Base-by-base conservation (phyloP, 257 asterid species). In the Anisodus acutangulus region DNA sequence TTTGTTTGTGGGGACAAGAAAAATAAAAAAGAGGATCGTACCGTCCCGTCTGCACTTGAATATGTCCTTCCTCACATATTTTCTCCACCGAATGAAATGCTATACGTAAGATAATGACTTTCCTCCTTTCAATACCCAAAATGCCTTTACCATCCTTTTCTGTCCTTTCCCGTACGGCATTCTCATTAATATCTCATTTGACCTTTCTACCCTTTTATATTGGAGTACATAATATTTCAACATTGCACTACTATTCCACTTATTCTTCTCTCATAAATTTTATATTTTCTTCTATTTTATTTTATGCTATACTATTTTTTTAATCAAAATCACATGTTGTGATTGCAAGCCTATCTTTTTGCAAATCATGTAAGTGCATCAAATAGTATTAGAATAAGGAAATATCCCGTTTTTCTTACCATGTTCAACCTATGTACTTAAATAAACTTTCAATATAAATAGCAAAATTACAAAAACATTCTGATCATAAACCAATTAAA, bases 41-140 rank as follows among this genome's bases (percentile, higher is more conserved):
- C 97, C 78, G 87, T 91, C 96, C 35, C 95, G 94, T 64, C 35
- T 45, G 63, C 90, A 91, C 90, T 59, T 62, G 86, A 85, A 89
- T 91, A 83, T 47, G 97, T 94, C 96, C 98, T 92, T 86, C 98
- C 98, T 93, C 97, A 87, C 83, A 93, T 95, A 85, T 69, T 83
- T 83, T 83, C 97, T 94, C 90, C 98, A 91, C 98, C 94, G 87
- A 89, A 93, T 94, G 86, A 89, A 76, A 16, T 57, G 76, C 88
- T 88, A 90, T 67, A 54, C 88, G 70, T 87, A 78, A 41, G 2
- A 31, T 31, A 31, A 31, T 31, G 35, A 31, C 35, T 31, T 1
- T 22, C 26, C 26, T 22, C 26, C 26, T 22, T 22, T 13, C 5
- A 11, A 31, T 85, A 55, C 87, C 95, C 86, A 82, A 80, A 72